phyloP scores from a whole-genome alignment of 495 filamentous ascomycete species.

The Pseudevernia furfuracea region DNA sequence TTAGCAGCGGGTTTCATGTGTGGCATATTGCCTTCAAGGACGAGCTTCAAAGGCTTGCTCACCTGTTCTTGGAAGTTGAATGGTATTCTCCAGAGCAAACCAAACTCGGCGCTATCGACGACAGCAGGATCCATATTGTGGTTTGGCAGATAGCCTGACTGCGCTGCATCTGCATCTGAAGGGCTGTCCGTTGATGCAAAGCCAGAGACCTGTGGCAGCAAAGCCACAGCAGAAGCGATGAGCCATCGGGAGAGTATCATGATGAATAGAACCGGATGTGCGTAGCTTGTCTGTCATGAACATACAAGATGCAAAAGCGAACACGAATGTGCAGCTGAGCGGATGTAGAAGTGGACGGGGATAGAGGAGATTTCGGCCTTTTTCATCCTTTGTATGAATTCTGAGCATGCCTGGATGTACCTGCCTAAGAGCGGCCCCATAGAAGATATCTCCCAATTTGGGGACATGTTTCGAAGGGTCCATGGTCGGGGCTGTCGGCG shows the following conservation, averaged over 20 bases:
- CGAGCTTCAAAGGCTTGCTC: neutral
- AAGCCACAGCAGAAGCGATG: neutral
- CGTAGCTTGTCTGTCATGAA: neutral
- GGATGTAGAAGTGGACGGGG: neutral
- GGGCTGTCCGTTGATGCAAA: conserved; percentile 22
- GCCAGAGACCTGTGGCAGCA: conserved; percentile 11
- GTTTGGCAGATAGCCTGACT: conserved; percentile 39
- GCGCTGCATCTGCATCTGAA: conserved; percentile 36
- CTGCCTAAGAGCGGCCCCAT: neutral
- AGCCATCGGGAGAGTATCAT: conserved; percentile 3
- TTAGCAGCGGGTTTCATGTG: neutral
- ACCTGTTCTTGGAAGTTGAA: conserved; percentile 24
- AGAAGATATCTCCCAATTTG: neutral
- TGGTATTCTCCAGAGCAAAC: conserved; percentile 30
- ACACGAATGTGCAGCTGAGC: neutral
- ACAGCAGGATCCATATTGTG: conserved; percentile 41
- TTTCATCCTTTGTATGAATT: neutral
- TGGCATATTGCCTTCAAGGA: neutral
- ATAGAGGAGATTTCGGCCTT: neutral
- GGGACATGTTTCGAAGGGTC: neutral
- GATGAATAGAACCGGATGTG: neutral
- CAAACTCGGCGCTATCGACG: conserved; percentile 32
- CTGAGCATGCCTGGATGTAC: neutral
- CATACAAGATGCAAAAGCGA: neutral
- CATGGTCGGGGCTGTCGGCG: neutral